Evolutionary conservation across 148 eudicot species (phyloP).

Genomic region (Dysphania ambrosioides): DNA sequence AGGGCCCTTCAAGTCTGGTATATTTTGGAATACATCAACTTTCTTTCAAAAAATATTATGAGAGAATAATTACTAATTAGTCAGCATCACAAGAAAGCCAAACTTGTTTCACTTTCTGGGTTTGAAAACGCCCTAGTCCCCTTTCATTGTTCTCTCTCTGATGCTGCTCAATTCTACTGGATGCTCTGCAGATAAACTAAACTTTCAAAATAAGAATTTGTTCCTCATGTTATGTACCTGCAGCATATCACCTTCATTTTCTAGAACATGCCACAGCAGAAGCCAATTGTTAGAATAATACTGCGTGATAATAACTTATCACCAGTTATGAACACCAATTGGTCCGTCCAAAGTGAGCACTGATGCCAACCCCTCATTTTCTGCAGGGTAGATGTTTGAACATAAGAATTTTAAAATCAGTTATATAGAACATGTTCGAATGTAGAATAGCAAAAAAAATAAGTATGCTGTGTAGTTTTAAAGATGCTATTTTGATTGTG

Average conservation of each 20-base stretch:
- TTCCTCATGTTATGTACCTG: slow-evolving; percentile 10
- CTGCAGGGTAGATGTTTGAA: slow-evolving; percentile 10
- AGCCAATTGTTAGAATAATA: slow-evolving; percentile 10
- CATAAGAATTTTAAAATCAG: background rate
- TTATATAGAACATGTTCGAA: background rate
- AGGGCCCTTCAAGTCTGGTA: slow-evolving; percentile 28
- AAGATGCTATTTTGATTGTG: slow-evolving; percentile 3
- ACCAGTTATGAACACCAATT: slow-evolving; percentile 9
- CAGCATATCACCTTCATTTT: slow-evolving; percentile 21
- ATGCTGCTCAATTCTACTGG: background rate
- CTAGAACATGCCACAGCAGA: slow-evolving; percentile 26
- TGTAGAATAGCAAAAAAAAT: background rate
- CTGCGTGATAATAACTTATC: slow-evolving; percentile 19
- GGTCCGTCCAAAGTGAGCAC: slow-evolving; percentile 10
- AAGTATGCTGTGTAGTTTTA: background rate
- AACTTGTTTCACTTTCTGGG: slow-evolving; percentile 14
- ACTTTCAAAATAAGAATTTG: slow-evolving; percentile 11
- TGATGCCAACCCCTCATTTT: slow-evolving; percentile 27
- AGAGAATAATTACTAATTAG: slow-evolving; percentile 24
- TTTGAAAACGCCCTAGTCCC: slow-evolving; percentile 1
- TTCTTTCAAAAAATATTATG: slow-evolving; percentile 27
- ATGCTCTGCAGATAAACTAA: slow-evolving; percentile 1
- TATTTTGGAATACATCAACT: slow-evolving; percentile 27
- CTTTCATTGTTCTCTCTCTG: background rate
- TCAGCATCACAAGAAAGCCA: slow-evolving; percentile 29